Evolutionary conservation across 768 basidiomycete genomes (phyloP).

Genomic region (Kockovaella imperatae): DNA sequence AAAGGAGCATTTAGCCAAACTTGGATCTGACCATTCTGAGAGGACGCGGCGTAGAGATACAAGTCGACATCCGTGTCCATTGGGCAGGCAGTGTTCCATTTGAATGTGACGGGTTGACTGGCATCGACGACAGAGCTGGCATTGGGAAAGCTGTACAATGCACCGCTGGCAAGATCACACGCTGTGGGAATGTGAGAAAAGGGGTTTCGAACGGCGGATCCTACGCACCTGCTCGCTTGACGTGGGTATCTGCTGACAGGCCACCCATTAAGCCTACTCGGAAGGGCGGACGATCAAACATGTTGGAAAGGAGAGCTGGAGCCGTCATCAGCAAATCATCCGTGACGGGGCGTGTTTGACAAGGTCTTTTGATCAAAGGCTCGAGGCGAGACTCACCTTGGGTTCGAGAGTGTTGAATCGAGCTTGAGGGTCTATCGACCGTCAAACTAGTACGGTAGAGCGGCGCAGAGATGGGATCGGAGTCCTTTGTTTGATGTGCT

Average conservation of each 20-base stretch:
- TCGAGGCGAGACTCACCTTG: too few species aligned
- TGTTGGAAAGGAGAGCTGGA: too few species aligned
- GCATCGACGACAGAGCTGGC: conserved; percentile 28
- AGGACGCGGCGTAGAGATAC: conserved; percentile 40
- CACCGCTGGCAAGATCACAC: conserved; percentile 37
- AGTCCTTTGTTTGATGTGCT: too few species aligned
- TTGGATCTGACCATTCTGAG: conserved; percentile 35
- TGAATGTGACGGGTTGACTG: conserved; percentile 39
- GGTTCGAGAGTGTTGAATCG: too few species aligned
- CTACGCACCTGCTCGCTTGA: neutral
- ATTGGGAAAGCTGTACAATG: conserved; percentile 42
- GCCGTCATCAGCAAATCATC: too few species aligned
- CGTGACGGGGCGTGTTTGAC: too few species aligned
- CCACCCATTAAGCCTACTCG: neutral
- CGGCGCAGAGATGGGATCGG: too few species aligned
- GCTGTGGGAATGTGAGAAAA: conserved; percentile 16
- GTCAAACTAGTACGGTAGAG: too few species aligned
- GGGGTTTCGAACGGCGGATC: neutral
- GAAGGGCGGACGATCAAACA: too few species aligned
- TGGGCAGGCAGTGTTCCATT: conserved; percentile 44
- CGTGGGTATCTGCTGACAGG: neutral
- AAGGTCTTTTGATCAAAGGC: too few species aligned
- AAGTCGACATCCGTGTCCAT: conserved; percentile 38
- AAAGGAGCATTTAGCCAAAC: conserved; percentile 34
- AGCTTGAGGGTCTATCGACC: too few species aligned